These are phyloP conservation scores for Elongisporangium undulatum DNA, from an alignment of 352 stramenopile species.

Conservation along the genomic window DNA sequence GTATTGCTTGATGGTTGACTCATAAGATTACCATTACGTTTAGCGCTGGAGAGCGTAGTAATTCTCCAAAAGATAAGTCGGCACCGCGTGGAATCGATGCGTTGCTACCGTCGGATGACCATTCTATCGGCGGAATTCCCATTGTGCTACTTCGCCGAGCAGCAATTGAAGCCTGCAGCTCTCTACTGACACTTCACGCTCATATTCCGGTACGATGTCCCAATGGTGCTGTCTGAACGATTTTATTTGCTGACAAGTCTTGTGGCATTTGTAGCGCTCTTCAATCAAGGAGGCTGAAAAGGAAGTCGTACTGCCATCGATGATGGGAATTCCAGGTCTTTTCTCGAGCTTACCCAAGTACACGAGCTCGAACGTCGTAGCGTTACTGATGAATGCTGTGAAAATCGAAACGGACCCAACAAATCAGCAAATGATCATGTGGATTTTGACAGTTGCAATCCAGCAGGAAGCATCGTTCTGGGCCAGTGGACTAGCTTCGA, in stretches of 20 bases:
- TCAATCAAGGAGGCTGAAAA: slow-evolving; percentile 81
- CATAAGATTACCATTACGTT: slow-evolving; percentile 1
- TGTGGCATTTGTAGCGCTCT: slow-evolving; percentile 23
- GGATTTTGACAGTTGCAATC: slow-evolving; percentile 81
- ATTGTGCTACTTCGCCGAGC: slow-evolving; percentile 69
- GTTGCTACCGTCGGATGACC: slow-evolving; percentile 57
- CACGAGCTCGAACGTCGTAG: slow-evolving; percentile 83
- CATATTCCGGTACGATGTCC: slow-evolving; percentile 52
- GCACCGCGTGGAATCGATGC: slow-evolving; percentile 24
- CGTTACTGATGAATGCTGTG: slow-evolving; percentile 74
- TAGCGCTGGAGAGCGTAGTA: slow-evolving; percentile 29
- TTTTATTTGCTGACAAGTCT: not conserved
- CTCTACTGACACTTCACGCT: slow-evolving; percentile 74
- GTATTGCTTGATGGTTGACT: not conserved
- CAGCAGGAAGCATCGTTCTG: slow-evolving; percentile 85
- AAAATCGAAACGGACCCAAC: slow-evolving; percentile 80
- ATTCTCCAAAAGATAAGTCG: slow-evolving; percentile 8
- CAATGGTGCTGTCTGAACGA: not conserved
- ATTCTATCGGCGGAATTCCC: slow-evolving; percentile 66
- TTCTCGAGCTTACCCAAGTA: slow-evolving; percentile 83
- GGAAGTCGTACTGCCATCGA: slow-evolving; percentile 53
- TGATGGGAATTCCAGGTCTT: slow-evolving; percentile 59
- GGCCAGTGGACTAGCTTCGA: slow-evolving; percentile 74
- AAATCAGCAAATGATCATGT: slow-evolving; percentile 89
- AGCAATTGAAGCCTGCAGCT: slow-evolving; percentile 78